A percentile compares a stretch with the other conserved stretches of the same genome.
These are phyloP conservation scores for Plasmodium relictum DNA, from an alignment of 169 alveolate genomes.

Conservation along the genomic window DNA sequence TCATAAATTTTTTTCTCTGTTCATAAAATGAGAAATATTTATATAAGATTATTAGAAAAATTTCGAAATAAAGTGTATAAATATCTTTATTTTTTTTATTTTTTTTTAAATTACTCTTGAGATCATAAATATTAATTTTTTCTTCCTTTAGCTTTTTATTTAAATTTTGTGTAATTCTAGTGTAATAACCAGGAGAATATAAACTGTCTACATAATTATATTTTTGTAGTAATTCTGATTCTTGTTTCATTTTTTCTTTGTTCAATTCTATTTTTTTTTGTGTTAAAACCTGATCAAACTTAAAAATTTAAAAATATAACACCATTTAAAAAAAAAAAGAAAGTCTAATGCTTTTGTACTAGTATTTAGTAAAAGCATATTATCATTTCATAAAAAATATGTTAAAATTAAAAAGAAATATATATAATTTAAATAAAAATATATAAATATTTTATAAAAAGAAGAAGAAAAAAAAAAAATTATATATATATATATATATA, in stretches of 20 bases:
- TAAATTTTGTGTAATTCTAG: conserved; percentile 42
- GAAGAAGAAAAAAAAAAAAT: no score
- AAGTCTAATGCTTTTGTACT: no score
- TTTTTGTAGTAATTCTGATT: conserved; percentile 36
- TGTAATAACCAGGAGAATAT: conserved; percentile 57
- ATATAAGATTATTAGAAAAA: no score
- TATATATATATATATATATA: neutral
- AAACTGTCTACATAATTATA: conserved; percentile 47
- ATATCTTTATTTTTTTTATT: neutral
- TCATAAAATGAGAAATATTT: no score
- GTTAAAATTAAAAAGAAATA: no score
- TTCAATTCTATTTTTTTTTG: conserved; percentile 21
- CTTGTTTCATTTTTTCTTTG: conserved; percentile 27
- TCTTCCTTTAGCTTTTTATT: conserved; percentile 5
- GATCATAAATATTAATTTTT: conserved; percentile 41
- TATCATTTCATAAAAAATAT: no score
- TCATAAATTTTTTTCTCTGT: conserved; percentile 34
- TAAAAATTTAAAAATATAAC: conserved; percentile 17
- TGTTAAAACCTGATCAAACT: conserved; percentile 28
- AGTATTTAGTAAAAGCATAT: no score
- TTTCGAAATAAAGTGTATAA: neutral
- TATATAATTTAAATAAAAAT: no score
- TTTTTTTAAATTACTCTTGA: conserved; percentile 37
- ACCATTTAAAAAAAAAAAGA: no score
- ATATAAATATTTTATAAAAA: no score